phyloP scores from a whole-genome alignment of 164 flowering plant species.

The Berberis thunbergii region DNA sequence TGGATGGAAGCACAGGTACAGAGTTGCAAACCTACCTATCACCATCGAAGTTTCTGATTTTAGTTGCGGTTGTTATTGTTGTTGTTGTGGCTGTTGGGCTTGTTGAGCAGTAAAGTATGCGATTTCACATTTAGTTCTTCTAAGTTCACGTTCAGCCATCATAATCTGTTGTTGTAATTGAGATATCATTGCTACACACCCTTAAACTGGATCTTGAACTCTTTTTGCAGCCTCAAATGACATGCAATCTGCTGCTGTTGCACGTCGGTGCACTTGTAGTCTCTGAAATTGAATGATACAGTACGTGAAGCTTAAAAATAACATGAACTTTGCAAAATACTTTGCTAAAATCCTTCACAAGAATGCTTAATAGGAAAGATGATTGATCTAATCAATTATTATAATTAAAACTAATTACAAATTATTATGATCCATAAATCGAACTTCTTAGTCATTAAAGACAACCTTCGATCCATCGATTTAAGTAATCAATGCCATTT shows the following conservation, averaged over 20 bases:
- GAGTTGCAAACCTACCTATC: too few species aligned
- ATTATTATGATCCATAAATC: too few species aligned
- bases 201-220: conserved; percentile 28
- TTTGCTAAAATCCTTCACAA: neutral
- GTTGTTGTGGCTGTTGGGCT: neutral
- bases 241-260: conserved; percentile 27
- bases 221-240: conserved; percentile 19
- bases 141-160: conserved; percentile 11
- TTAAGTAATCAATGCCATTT: too few species aligned
- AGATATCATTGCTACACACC: conserved; percentile 19
- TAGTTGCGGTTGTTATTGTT: neutral
- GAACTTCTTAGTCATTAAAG: too few species aligned
- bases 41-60: too few species aligned
- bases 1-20: too few species aligned
- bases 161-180: conserved; percentile 25
- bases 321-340: neutral
- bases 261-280: conserved; percentile 19
- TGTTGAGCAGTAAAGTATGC: conserved; percentile 15
- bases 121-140: conserved; percentile 14
- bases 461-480: too few species aligned
- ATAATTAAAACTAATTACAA: too few species aligned
- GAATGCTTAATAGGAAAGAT: neutral
- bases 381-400: too few species aligned
- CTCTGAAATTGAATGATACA: conserved; percentile 11
- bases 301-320: neutral